Conservation (phyloP, 768 basidiomycete species). For the Termitomyces sp. region DNA sequence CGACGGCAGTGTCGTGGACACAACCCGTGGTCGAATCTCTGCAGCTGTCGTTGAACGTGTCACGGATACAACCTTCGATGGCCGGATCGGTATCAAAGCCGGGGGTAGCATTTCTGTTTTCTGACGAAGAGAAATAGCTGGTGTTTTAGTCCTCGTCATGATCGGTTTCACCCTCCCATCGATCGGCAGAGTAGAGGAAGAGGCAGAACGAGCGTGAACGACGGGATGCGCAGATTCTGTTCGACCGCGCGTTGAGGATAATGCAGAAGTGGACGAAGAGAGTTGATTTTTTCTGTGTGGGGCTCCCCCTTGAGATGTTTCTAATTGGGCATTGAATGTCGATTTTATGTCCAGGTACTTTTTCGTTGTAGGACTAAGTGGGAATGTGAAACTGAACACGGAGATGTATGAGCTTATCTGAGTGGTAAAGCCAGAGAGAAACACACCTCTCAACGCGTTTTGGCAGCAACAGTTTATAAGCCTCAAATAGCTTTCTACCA, state of each 20-base stretch:
- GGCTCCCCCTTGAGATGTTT: conserved; percentile 12
- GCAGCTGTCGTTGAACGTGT: conserved; percentile 14
- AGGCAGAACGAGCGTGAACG: conserved; percentile 21
- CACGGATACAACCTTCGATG: conserved; percentile 9
- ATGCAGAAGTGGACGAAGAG: conserved; percentile 21
- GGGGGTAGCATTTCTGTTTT: conserved; percentile 22
- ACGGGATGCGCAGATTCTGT: conserved; percentile 4
- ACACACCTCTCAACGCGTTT: conserved; percentile 59
- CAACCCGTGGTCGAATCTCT: conserved; percentile 11
- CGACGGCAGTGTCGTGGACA: conserved; percentile 5
- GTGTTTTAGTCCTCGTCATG: not conserved
- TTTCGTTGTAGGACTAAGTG: conserved; percentile 71
- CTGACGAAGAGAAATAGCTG: conserved; percentile 9
- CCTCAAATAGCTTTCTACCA: conserved; percentile 69
- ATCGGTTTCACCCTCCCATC: conserved; percentile 6
- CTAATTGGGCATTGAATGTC: conserved; percentile 10
- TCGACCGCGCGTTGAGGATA: conserved; percentile 18
- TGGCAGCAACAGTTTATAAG: conserved; percentile 70
- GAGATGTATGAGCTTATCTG: not conserved
- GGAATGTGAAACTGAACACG: conserved; percentile 57
- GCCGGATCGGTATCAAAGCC: conserved; percentile 24
- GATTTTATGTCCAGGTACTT: conserved; percentile 64
- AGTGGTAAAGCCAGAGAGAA: not conserved
- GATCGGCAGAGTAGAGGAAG: conserved; percentile 21
- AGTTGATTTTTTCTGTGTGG: conserved; percentile 10